Percentiles rank a stretch among this genome's conserved stretches.
Conservation (phyloP, 2,329 filamentous ascomycete genomes). For the Fusarium paranaense region DNA sequence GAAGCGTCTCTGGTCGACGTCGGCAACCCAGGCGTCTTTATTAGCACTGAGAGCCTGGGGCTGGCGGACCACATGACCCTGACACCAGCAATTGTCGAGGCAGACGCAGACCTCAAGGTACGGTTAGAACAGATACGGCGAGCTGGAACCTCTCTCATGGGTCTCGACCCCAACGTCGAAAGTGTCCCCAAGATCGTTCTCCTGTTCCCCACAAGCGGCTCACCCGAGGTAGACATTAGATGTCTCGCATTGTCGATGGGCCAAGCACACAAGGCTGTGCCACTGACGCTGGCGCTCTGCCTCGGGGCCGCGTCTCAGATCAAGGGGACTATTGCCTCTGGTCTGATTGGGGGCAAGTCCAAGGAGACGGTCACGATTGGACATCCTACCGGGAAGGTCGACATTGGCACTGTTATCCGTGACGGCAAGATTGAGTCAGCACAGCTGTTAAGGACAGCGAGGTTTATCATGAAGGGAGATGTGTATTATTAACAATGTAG, state of each 20-base stretch:
- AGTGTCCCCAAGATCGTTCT: slow-evolving; percentile 73
- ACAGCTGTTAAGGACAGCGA: slow-evolving; percentile 59
- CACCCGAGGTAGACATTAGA: slow-evolving; percentile 52
- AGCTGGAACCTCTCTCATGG: slow-evolving; percentile 70
- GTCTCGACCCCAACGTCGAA: slow-evolving; percentile 58
- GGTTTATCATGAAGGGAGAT: slow-evolving; percentile 62
- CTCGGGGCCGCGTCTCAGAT: slow-evolving; percentile 62
- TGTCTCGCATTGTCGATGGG: slow-evolving; percentile 65
- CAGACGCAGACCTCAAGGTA: slow-evolving; percentile 54
- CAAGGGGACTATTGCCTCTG: slow-evolving; percentile 55
- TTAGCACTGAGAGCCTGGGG: slow-evolving; percentile 65
- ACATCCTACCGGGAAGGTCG: slow-evolving; percentile 60
- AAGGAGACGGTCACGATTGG: slow-evolving; percentile 54
- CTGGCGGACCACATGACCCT: slow-evolving; percentile 60
- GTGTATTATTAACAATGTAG: slow-evolving; percentile 54
- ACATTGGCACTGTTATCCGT: slow-evolving; percentile 56
- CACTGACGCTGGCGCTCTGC: slow-evolving; percentile 66
- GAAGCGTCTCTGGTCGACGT: slow-evolving; percentile 71
- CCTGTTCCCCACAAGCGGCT: slow-evolving; percentile 52
- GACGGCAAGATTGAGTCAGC: slow-evolving; percentile 57
- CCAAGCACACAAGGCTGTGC: slow-evolving; percentile 67
- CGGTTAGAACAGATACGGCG: slow-evolving; percentile 68
- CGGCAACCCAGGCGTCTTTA: slow-evolving; percentile 73
- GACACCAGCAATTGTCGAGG: slow-evolving; percentile 65
- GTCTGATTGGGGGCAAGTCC: slow-evolving; percentile 39